A percentile compares a stretch with the other conserved stretches of the same genome.
Conservation (phyloP, 495 filamentous ascomycete species). For the Neurospora intermedia region DNA sequence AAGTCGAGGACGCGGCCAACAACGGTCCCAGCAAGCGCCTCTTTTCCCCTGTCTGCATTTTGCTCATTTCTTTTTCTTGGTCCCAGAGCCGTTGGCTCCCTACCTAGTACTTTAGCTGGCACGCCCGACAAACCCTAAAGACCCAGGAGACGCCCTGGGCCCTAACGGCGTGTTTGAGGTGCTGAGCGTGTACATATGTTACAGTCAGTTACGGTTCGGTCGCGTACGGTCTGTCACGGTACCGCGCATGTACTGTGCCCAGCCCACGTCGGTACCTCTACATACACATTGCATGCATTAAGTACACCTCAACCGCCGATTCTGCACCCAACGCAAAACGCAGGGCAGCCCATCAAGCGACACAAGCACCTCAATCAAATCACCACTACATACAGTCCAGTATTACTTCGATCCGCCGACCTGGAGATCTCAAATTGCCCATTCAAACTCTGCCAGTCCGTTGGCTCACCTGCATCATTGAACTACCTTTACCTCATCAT, state of each 20-base stretch:
- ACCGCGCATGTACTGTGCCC: not conserved
- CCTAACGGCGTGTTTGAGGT: not conserved
- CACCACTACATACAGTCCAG: not conserved
- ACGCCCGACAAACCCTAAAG: not conserved
- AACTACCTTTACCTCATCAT: not conserved
- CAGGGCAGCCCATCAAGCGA: not conserved
- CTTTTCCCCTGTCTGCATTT: not conserved
- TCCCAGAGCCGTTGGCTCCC: not conserved
- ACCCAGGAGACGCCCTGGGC: not conserved
- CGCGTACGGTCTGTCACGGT: not conserved
- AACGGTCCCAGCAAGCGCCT: not conserved
- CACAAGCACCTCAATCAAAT: not conserved
- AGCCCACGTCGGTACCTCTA: not conserved
- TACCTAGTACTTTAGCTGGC: not conserved
- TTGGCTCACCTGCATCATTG: not conserved
- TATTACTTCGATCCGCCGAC: not conserved
- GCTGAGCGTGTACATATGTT: not conserved
- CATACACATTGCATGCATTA: not conserved
- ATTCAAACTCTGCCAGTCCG: not conserved
- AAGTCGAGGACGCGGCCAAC: not conserved
- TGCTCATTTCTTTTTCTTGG: not conserved
- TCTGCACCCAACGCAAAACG: not conserved
- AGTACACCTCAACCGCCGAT: not conserved
- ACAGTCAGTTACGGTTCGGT: not conserved
- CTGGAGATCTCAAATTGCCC: not conserved